Percentiles rank a stretch among this genome's conserved stretches.
Conservation (phyloP, 2,329 filamentous ascomycete species). For the Aspergillaceae sp. region DNA sequence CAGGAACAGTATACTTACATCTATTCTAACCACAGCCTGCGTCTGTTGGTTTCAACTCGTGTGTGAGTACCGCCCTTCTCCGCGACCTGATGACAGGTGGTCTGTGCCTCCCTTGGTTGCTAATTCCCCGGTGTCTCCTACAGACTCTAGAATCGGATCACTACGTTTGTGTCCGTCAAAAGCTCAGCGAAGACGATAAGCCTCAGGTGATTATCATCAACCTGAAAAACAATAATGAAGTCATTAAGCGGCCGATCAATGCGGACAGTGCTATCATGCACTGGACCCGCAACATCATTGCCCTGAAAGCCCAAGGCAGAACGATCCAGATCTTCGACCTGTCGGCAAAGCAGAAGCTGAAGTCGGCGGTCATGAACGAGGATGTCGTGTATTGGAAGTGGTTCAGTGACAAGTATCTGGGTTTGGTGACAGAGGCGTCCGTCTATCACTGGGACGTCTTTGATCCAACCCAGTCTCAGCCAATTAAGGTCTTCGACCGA, state of each 20-base stretch:
- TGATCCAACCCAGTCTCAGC: constrained; percentile 67
- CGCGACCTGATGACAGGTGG: background rate
- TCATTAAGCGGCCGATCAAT: constrained; percentile 91
- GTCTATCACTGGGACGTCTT: constrained; percentile 99
- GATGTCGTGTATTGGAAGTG: constrained; percentile 99
- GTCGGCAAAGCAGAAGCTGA: constrained; percentile 85
- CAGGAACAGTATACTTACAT: constrained; percentile 15
- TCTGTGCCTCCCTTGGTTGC: constrained; percentile 2
- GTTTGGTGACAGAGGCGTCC: constrained; percentile 79
- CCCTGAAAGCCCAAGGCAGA: constrained; percentile 84
- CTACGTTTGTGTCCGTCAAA: constrained; percentile 93
- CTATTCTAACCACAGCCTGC: constrained; percentile 44
- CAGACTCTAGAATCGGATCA: constrained; percentile 97
- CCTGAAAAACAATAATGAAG: constrained; percentile 94
- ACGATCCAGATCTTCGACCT: constrained; percentile 98
- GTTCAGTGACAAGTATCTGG: constrained; percentile 82
- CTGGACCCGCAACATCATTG: constrained; percentile 92
- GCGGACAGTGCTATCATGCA: constrained; percentile 99
- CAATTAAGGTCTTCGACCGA: constrained; percentile 88
- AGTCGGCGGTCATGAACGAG: constrained; percentile 92
- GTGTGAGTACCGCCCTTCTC: constrained; percentile 49
- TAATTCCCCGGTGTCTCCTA: constrained; percentile 15
- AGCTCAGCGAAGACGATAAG: constrained; percentile 72
- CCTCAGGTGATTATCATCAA: constrained; percentile 96
- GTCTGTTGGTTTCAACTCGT: constrained; percentile 80